Conservation (phyloP, 2,329 filamentous ascomycete species). For the Alternaria sp. region DNA sequence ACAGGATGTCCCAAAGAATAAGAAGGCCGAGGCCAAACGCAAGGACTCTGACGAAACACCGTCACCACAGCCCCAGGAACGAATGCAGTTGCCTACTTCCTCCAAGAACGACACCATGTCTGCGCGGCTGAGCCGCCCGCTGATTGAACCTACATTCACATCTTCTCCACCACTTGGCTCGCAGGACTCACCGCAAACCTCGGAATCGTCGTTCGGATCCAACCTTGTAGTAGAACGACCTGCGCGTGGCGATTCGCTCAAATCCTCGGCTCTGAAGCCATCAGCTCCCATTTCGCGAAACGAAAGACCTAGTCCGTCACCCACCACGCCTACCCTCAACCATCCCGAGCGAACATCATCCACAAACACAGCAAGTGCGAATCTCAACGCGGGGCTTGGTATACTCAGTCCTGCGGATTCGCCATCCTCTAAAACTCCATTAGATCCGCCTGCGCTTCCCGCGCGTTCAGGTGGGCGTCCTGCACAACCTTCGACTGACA, state of each 20-base stretch:
- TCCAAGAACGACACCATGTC: conserved; percentile 51
- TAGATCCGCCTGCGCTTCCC: conserved; percentile 55
- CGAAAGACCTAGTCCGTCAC: conserved; percentile 59
- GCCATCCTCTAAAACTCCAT: conserved; percentile 49
- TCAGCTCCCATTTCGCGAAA: conserved; percentile 63
- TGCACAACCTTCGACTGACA: conserved; percentile 46
- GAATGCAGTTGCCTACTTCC: conserved; percentile 50
- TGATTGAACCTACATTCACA: conserved; percentile 44
- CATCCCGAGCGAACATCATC: conserved; percentile 53
- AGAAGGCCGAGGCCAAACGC: conserved; percentile 58
- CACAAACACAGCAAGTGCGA: conserved; percentile 33
- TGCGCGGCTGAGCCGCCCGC: conserved; percentile 43
- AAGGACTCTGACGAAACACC: conserved; percentile 56
- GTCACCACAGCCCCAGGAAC: conserved; percentile 19
- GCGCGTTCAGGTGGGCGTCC: conserved; percentile 59
- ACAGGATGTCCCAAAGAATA: conserved; percentile 79
- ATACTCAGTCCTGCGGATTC: conserved; percentile 56
- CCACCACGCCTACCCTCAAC: conserved; percentile 52
- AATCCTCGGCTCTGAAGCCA: conserved; percentile 53
- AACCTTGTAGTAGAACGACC: conserved; percentile 56
- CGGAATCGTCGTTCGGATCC: conserved; percentile 50
- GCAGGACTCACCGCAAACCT: conserved; percentile 46
- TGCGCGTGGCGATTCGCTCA: conserved; percentile 68
- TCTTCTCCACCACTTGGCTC: conserved; percentile 51
- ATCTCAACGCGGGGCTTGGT: conserved; percentile 53